These are phyloP conservation scores for Arxiozyma telluris DNA, from an alignment of 1,139 yeast species.

Conservation along the genomic window DNA sequence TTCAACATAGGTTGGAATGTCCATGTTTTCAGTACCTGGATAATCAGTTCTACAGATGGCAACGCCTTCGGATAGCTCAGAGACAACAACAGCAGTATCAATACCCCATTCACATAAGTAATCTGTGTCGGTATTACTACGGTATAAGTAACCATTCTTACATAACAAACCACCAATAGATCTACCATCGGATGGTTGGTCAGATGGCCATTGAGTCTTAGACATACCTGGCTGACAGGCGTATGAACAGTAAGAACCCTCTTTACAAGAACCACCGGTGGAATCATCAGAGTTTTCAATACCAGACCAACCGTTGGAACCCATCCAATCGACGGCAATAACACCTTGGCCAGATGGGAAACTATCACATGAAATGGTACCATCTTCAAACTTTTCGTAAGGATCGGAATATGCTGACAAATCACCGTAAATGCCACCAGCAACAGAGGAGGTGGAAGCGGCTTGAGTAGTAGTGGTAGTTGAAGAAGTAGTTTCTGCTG, in stretches of 20 bases:
- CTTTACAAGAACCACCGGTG: conserved; percentile 59
- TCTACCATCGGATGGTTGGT: conserved; percentile 65
- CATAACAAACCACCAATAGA: conserved; percentile 75
- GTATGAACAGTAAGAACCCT: conserved; percentile 74
- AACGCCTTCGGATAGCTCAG: conserved; percentile 47
- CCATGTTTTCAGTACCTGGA: conserved; percentile 87
- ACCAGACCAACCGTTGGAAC: conserved; percentile 69
- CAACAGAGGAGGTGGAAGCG: conserved; percentile 29
- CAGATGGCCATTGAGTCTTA: conserved; percentile 76
- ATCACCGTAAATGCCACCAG: conserved; percentile 46
- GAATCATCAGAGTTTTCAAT: conserved; percentile 51
- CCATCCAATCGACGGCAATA: conserved; percentile 48
- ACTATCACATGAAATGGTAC: conserved; percentile 48
- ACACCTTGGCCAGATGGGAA: conserved; percentile 73
- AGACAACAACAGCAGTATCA: conserved; percentile 51
- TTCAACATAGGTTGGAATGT: conserved; percentile 60
- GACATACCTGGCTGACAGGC: conserved; percentile 90
- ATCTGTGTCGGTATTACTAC: conserved; percentile 47
- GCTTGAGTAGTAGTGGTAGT: conserved; percentile 29
- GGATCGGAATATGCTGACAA: conserved; percentile 46
- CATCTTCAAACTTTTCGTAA: conserved; percentile 49
- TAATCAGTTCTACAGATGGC: conserved; percentile 82
- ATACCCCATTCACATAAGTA: conserved; percentile 75
- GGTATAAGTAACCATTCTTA: conserved; percentile 60
- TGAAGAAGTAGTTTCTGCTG: conserved; percentile 26